Evolutionary conservation across 108 stramenopile species (phyloP), one percentile per base, ranked within the genome.

Genomic region (Epipyxis sp.): DNA sequence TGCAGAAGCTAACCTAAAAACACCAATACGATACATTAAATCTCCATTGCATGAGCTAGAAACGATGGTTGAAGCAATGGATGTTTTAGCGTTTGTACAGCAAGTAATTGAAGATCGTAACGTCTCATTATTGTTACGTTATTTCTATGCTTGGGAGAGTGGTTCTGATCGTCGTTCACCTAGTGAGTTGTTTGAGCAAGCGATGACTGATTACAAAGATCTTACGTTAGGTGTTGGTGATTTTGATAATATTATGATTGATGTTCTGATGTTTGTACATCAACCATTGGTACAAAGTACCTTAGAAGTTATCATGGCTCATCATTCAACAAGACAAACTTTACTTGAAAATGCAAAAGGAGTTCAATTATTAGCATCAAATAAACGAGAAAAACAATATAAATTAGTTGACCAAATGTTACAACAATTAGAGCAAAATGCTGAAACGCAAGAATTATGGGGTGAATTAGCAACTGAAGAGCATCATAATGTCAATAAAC

Each of bases 361-460:
- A 40, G 35, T 78, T 65, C 77, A 78, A 69, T 68, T 82, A 1
- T 44, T 82, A 39, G 69, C 57, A n/a, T 44, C 6, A 29, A 41
- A 62, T 34, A 43, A 29, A 13, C 40, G 65, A 35, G 81, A 78
- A 44, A 44, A 46, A 1, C 0, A 67, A 45, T 45, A 39, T 40
- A 25, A 44, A 40, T 13, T 30, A 1, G 40, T 82, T 20, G 42
- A 32, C 16, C 34, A 3, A 10, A 78, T 67, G 77, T 34, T 82
- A 25, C n/a, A 69, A 68, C 42, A 44, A 25, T 65, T 82, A 16
- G 61, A 82, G 20, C 39, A 71, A 40, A 42, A 69, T 37, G 81
- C 81, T n/a, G 81, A 82, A 69, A 68, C 54, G n/a, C 65, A 78
- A n/a, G 81, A 82, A 69, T 62, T 82, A 27, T 82, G 81, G 81